Base-by-base conservation (phyloP, 2,329 filamentous ascomycete species). In the Colletotrichum eremochloae region DNA sequence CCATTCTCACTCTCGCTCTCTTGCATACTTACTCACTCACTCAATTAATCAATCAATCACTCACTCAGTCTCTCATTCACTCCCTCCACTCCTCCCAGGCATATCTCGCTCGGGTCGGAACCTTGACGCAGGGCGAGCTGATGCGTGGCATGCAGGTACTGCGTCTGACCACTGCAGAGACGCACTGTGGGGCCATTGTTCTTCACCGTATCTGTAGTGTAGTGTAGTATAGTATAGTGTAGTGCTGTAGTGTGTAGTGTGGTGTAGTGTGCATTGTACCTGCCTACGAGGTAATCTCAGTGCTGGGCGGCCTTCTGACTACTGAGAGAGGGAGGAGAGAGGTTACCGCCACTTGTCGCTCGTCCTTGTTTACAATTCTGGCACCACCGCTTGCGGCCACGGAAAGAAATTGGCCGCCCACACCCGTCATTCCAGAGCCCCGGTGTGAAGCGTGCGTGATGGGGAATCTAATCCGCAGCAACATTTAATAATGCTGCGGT, bases 111-210 rank as follows among this genome's bases (percentile, higher is more conserved):
- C 42, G 42, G 65, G 66, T 64, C 60, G 66, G 53, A 64, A 72
- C 60, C 52, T 72, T 15, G 66, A 53, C 50, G 66, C 69, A 69
- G 71, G 71, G 67, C 67, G 29, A 58, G 67, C 48, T 73, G 50
- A 55, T n/a, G 71, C 56, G 63, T 72, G 64, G 68, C 72, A 74
- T 74, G 72, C 72, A 74, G 72, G 68, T 72, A 72, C 72, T 68
- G 68, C 61, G 68, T 67, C 58, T 53, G 52, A 38, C 14, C 36
- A 11, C 40, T 20, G 60, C 60, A 60, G 53, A 46, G 46, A 46
- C 66, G 60, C 69, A 72, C 69, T 65, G 69, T 72, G 55, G 60
- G 52, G n/a, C 55, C 53, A 53, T 61, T 72, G 36, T 72, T 68
- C 53, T 52, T 67, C 56, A 58, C 36, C 18, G 40, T 38, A 24